Conservation (phyloP, 371 early-diverging fungal genomes). For the Mucor lusitanicus region DNA sequence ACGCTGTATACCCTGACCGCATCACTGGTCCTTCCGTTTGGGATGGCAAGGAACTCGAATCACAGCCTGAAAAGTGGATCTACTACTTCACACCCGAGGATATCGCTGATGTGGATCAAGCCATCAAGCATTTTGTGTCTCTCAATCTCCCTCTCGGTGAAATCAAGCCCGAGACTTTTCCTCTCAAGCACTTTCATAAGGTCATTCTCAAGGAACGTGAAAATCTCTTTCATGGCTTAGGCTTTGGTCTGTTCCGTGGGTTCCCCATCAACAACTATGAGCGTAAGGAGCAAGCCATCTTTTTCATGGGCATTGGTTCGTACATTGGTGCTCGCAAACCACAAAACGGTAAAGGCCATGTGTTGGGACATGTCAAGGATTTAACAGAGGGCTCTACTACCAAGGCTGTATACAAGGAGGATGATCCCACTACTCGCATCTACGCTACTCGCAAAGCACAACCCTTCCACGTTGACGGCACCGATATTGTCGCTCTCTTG, state of each 20-base stretch:
- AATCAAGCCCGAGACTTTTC: conserved; percentile 31
- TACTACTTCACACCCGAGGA: conserved; percentile 39
- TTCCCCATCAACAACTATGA: conserved; percentile 38
- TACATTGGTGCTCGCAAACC: conserved; percentile 44
- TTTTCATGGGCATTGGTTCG: conserved; percentile 50
- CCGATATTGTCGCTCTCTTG: conserved; percentile 42
- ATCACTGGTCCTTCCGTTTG: conserved; percentile 41
- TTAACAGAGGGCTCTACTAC: conserved; percentile 39
- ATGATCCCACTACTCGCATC: conserved; percentile 49
- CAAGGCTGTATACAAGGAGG: conserved; percentile 35
- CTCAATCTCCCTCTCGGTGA: conserved; percentile 32
- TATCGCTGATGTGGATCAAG: conserved; percentile 39
- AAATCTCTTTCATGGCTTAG: conserved; percentile 34
- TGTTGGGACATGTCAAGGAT: conserved; percentile 51
- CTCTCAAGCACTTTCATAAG: conserved; percentile 29
- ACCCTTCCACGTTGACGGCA: conserved; percentile 51
- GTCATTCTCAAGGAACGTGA: conserved; percentile 30
- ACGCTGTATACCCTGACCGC: conserved; percentile 35
- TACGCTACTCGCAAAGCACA: conserved; percentile 52
- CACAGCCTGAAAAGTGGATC: conserved; percentile 42
- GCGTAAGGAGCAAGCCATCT: conserved; percentile 39
- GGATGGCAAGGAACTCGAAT: conserved; percentile 45
- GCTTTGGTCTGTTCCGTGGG: conserved; percentile 43
- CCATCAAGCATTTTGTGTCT: conserved; percentile 31
- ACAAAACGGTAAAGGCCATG: conserved; percentile 47